Evolutionary conservation across 2,329 filamentous ascomycete genomes (phyloP).

Genomic region (Arthrinium phaeospermum): DNA sequence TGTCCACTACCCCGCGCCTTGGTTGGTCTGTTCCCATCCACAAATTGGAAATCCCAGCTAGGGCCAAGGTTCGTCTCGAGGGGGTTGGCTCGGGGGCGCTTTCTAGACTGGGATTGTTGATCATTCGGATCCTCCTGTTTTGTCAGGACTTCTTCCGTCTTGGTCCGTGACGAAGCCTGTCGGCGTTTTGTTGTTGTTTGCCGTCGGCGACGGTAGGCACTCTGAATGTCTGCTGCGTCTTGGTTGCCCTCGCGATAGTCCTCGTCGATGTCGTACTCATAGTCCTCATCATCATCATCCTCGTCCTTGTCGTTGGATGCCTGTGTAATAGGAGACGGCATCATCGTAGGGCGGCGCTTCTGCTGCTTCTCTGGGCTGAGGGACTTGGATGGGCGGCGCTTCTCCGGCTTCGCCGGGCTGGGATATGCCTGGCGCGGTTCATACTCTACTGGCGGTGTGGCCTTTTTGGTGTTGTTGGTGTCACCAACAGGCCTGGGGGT

Average conservation of each 20-base stretch:
- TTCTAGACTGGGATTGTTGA: neutral
- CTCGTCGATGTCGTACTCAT: neutral
- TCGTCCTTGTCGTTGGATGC: neutral
- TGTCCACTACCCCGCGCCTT: neutral
- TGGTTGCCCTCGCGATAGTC: neutral
- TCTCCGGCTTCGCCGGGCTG: neutral
- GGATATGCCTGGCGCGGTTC: neutral
- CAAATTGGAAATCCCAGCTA: constrained; percentile 3
- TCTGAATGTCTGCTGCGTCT: neutral
- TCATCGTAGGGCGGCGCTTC: neutral
- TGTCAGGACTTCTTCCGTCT: neutral
- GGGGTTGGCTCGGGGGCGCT: neutral
- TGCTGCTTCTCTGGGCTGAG: neutral
- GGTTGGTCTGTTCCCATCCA: neutral
- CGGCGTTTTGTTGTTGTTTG: neutral
- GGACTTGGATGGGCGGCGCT: neutral
- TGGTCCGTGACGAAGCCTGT: neutral
- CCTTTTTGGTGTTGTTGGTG: neutral
- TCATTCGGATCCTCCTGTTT: neutral
- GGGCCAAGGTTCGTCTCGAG: constrained; percentile 6
- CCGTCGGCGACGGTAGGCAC: neutral
- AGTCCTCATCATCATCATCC: neutral
- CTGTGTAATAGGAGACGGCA: neutral
- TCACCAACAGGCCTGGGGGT: no score
- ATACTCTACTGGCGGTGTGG: neutral